Evolutionary conservation across 129 eudicot species (phyloP), one percentile per base, ranked within the genome.

Genomic region (Scalesia atractyloides): DNA sequence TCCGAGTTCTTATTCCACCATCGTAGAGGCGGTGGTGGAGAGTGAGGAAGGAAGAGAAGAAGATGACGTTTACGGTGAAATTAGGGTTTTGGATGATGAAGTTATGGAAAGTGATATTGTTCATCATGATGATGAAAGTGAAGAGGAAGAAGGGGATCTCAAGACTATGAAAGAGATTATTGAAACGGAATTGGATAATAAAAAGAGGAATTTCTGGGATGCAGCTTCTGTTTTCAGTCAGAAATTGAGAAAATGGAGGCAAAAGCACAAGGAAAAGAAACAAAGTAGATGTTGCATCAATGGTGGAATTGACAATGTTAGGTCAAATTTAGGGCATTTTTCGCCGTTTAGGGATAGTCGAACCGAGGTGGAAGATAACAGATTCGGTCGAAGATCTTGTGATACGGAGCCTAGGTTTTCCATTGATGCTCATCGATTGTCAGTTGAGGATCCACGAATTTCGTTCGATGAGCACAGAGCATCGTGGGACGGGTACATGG

Each of bases 401-500:
- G 97, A 92, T 75, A 85, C 83, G 3, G 97, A 89, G 59, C 86
- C 92, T 26, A 66, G 91, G 83, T 89, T 92, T 81, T 89, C 93
- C 1, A 69, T 89, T 34, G 97, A 92, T 67, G 91, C 73, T 15
- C 87, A 87, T 66, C 70, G 98, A 66, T 74, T 86, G 61, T 81
- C 87, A 7, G 72, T 87, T 57, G 94, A 87, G 63, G 85, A 82
- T 80, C 72, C 86, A 2, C 74, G 85, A 26, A 53, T 82, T 9
- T 86, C 94, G 2, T 77, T 90, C 8, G 97, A 90, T 53, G 99
- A 94, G 76, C 96, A 94, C 11, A 67, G 99, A 64, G 97, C 99
- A 20, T 95, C 99, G 9, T 95, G 99, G 99, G 97, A 95, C 72
- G 99, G 97, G 63, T 88, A 90, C 77, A 76, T 86, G 91, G 76